These are phyloP conservation scores for Chondrus crispus DNA, from an alignment of 23 red algal species.

Conservation along the genomic window DNA sequence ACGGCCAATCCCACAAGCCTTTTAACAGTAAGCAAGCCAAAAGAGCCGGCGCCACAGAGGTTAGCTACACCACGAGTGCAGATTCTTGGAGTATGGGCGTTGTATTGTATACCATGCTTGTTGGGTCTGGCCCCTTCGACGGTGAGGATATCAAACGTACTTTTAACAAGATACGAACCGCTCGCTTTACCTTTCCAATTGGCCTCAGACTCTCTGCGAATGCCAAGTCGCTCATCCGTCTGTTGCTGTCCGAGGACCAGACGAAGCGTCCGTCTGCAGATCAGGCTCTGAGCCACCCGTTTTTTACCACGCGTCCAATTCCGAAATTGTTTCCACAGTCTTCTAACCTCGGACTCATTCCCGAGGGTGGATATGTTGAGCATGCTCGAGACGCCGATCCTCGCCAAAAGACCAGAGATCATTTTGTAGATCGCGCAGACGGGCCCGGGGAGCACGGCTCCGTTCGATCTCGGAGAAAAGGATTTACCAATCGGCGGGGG, in stretches of 20 bases:
- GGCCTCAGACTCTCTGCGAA: slow-evolving; percentile 1
- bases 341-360: no score
- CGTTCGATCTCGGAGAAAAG: no score
- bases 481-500: no score
- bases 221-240: neutral
- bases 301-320: neutral
- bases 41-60: neutral
- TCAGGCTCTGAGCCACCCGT: neutral
- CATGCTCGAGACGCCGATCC: no score
- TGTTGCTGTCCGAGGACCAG: neutral
- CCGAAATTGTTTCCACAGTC: neutral
- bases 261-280: neutral
- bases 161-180: slow-evolving; percentile 27
- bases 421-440: no score
- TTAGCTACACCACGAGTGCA: neutral
- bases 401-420: no score
- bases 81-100: slow-evolving; percentile 2
- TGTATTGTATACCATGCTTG: slow-evolving; percentile 37
- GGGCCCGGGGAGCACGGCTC: no score
- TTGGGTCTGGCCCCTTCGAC: slow-evolving; percentile 32
- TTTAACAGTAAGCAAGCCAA: neutral
- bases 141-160: slow-evolving; percentile 16
- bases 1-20: no score
- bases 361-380: no score
- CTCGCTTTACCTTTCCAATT: neutral